Conservation (phyloP, 2,329 filamentous ascomycete genomes). For the Alternaria brassicicola region DNA sequence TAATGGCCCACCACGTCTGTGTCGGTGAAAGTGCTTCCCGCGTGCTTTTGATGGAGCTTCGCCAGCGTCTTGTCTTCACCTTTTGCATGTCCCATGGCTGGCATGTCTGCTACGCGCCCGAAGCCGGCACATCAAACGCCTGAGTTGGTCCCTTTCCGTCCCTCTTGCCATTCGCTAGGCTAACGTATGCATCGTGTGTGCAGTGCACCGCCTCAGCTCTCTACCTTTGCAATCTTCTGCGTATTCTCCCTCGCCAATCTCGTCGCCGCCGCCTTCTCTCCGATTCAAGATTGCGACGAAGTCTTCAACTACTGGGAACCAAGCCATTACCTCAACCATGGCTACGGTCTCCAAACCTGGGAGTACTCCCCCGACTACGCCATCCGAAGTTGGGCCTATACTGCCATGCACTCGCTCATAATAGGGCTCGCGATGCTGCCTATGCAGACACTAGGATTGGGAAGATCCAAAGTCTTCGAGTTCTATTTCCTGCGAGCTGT, state of each 20-base stretch:
- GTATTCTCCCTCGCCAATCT: slow-evolving; percentile 76
- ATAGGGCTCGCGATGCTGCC: slow-evolving; percentile 69
- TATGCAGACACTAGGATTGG: slow-evolving; percentile 31
- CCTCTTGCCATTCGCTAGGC: background rate
- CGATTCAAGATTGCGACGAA: slow-evolving; percentile 98
- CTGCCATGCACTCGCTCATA: slow-evolving; percentile 76
- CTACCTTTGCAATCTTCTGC: slow-evolving; percentile 79
- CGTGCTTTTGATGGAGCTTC: background rate
- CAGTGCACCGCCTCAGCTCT: slow-evolving; percentile 55
- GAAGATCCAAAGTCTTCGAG: slow-evolving; percentile 61
- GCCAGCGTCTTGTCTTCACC: background rate
- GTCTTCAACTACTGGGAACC: slow-evolving; percentile 99
- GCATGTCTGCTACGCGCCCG: slow-evolving; percentile 4
- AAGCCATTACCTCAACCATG: slow-evolving; percentile 89
- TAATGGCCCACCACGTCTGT: slow-evolving; percentile 5
- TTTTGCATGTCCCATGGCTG: background rate
- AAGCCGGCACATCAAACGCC: slow-evolving; percentile 2
- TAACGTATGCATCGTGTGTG: slow-evolving; percentile 7
- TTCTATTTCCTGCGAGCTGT: slow-evolving; percentile 86
- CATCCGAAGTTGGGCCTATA: slow-evolving; percentile 94
- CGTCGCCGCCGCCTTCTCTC: slow-evolving; percentile 79
- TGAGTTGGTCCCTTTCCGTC: background rate
- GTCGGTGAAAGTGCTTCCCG: background rate
- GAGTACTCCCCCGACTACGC: slow-evolving; percentile 96
- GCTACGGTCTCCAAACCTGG: slow-evolving; percentile 95